phyloP scores from a whole-genome alignment of 441 rosid genomes.

The Jatropha multifida region DNA sequence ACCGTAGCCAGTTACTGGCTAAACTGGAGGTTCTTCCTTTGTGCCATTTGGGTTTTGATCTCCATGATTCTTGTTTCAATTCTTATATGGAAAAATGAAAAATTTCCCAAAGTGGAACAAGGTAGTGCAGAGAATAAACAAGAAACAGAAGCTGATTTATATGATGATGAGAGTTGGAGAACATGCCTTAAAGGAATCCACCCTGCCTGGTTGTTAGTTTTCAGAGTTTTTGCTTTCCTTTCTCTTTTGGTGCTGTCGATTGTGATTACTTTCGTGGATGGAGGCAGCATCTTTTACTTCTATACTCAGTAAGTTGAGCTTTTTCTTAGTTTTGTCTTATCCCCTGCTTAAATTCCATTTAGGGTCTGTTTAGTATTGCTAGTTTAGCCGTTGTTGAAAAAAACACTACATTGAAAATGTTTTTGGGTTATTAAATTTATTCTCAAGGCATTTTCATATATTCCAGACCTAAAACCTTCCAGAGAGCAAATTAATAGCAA shows the following conservation, averaged over 20 bases:
- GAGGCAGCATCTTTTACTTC: conserved; percentile 74
- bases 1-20: conserved; percentile 52
- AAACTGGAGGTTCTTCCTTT: conserved; percentile 67
- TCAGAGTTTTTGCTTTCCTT: conserved; percentile 59
- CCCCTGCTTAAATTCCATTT: neutral
- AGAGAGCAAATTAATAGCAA: too few species aligned
- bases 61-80: conserved; percentile 29
- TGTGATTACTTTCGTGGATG: conserved; percentile 52
- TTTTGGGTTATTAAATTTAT: too few species aligned
- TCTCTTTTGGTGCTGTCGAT: conserved; percentile 58
- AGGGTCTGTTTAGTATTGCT: neutral
- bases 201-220: conserved; percentile 91
- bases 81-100: conserved; percentile 66
- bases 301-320: conserved; percentile 74
- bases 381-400: too few species aligned
- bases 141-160: conserved; percentile 50
- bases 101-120: conserved; percentile 27
- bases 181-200: conserved; percentile 79
- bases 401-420: too few species aligned
- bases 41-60: conserved; percentile 47
- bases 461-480: too few species aligned
- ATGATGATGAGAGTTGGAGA: conserved; percentile 82
- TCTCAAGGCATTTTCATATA: too few species aligned
- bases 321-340: conserved; percentile 4
- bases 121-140: conserved; percentile 30